Base-by-base conservation (phyloP, 1,284 basidiomycete species). In the Naganishia cerealis region DNA sequence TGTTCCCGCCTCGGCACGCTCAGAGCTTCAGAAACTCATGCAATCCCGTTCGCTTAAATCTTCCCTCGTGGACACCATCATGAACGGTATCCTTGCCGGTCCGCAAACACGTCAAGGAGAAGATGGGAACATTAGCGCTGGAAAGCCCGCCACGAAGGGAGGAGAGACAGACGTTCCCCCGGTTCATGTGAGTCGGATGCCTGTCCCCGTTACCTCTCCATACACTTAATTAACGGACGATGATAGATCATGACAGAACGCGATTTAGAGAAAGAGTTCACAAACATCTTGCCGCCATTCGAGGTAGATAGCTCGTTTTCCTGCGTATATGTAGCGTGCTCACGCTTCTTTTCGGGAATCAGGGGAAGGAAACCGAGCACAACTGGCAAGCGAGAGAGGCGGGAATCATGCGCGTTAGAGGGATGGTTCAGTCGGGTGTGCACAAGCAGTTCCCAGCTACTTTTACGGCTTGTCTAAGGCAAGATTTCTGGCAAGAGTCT, bases 291-390 rank as follows among this genome's bases (percentile, higher is more conserved):
- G 24, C 89, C 89, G 59, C 82, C 84, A 67, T 97, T 97, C 75
- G 90, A 92, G 80, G 91, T 88, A 75, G 65, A 80, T 75, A 43
- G 53, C 13, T 57, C 65, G 67, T 21, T 52, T 69, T 36, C 12
- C 62, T 10, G n/a, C n/a, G n/a, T 26, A 15, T 16, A 26, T 58
- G 68, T 10, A 8, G 16, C 62, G 53, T 18, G 38, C 69, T 36
- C 33, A 55, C 54, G n/a, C 57, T 58, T 62, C 13, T 71, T 53
- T 59, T 29, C 29, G 66, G 67, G 46, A 68, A 50, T 24, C 71
- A 93, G 87, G 94, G 93, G 18, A 96, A 88, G 81, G 96, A 99
- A 81, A 92, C 91, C 0, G 95, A 99, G 76, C 91, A 95, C 74
- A 99, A 99, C 76, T 99, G 95, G 95, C 85, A 87, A 52, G 82